Base-by-base conservation (phyloP, 2,329 filamentous ascomycete species). In the Pyricularia sp. region DNA sequence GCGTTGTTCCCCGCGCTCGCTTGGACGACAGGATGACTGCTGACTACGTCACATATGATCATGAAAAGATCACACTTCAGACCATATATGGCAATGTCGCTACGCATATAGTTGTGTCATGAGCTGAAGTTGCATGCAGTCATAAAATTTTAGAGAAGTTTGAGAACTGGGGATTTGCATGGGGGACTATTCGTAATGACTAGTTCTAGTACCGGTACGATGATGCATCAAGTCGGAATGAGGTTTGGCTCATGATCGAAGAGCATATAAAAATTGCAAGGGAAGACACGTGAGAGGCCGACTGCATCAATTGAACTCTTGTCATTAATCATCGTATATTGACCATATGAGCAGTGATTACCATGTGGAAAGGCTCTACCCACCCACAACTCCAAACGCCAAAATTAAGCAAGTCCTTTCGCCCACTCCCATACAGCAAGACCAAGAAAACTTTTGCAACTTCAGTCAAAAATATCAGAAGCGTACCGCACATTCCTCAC, bases 391-490 rank as follows among this genome's bases (percentile, higher is more conserved):
- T 30, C 11, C 59, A 63, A 31, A 20, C 59, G 59, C 14, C 59
- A 30, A 61, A 9, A 20, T 12, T 25, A 31, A n/a, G 10, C 58
- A 61, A 61, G 4, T 14, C n/a, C 6, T 5, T 28, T 5, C 58
- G 3, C 25, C 5, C 10, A 17, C 23, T 61, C 14, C 2, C 23
- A 17, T 10, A 25, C 58, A 28, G 4, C 3, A 61, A 25, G 23
- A 12, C 23, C 5, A 25, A 25, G 14, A 5, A 28, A 28, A 14
- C 12, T 4, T 11, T 28, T 9, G 12, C 23, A 26, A 26, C 36
- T 25, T 50, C 55, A 67, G 42, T 86, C 84, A 79, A 89, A 89
- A 17, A 89, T 86, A 78, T 89, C 87, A 3, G 83, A 85, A 20
- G 85, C 83, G 72, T 85, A 89, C 30, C 87, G 78, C 76, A 84